Percentiles rank a stretch among this genome's conserved stretches.
phyloP scores from a whole-genome alignment of 1,284 basidiomycete species.

The Rhodotorula sp. region DNA sequence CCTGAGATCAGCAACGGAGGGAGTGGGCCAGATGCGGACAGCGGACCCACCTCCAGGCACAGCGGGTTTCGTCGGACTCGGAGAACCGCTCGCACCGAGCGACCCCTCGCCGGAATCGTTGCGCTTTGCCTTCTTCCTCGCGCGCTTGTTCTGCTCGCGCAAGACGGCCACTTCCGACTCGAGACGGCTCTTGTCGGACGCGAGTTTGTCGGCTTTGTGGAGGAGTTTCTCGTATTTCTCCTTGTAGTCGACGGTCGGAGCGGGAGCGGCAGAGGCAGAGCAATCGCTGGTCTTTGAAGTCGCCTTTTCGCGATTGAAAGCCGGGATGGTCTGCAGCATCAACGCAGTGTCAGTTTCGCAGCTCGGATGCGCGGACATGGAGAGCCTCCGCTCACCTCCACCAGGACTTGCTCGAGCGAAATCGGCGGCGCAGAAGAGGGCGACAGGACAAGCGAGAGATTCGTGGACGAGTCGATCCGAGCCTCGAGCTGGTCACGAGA shows the following conservation, averaged over 20 bases:
- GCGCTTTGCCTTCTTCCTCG: not conserved
- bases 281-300: too few species aligned
- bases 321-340: not conserved
- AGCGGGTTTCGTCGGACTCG: not conserved
- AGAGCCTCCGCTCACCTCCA: not conserved
- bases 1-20: not conserved
- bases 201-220: not conserved
- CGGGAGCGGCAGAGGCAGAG: not conserved
- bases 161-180: not conserved
- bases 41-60: not conserved
- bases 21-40: not conserved
- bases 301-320: not conserved
- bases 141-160: slow-evolving; percentile 1
- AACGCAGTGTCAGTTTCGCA: not conserved
- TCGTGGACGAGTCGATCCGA: not conserved
- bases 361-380: not conserved
- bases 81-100: not conserved
- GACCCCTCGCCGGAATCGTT: not conserved
- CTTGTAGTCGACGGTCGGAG: not conserved
- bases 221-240: not conserved
- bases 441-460: not conserved
- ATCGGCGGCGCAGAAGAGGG: not conserved
- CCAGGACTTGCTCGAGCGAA: not conserved
- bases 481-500: not conserved
- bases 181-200: not conserved